phyloP scores from a whole-genome alignment of 2,329 filamentous ascomycete genomes.

The Colletotrichum sp. region DNA sequence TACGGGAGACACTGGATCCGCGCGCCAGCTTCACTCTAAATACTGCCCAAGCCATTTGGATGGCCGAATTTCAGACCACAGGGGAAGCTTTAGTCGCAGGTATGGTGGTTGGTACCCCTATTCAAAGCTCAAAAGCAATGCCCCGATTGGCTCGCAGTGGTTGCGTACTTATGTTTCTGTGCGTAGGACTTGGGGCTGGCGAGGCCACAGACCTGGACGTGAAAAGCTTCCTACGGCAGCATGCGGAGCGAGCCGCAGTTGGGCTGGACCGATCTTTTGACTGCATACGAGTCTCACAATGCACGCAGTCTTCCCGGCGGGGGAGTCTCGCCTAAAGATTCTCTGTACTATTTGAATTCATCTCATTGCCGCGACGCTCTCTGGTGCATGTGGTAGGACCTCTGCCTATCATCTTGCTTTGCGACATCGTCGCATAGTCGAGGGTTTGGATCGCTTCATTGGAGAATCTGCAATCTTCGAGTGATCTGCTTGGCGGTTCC shows the following conservation, averaged over 20 bases:
- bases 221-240: not conserved
- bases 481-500: not conserved
- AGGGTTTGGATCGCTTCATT: not conserved
- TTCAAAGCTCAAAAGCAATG: not conserved
- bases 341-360: not conserved
- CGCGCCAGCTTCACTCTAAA: not conserved
- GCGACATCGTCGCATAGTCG: not conserved
- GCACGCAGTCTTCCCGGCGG: too few relatives aligned
- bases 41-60: not conserved
- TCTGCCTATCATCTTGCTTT: not conserved
- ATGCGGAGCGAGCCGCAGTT: not conserved
- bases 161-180: not conserved
- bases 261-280: not conserved
- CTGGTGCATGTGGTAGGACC: not conserved
- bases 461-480: not conserved
- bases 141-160: not conserved
- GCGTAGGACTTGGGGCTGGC: too few relatives aligned
- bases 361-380: not conserved
- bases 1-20: not conserved
- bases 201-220: not conserved
- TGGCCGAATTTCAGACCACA: not conserved
- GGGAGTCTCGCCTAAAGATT: not conserved
- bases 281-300: not conserved
- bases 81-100: not conserved
- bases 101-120: not conserved